These are phyloP conservation scores for Emergomyces africanus DNA, from an alignment of 2,329 filamentous ascomycete genomes.

Conservation along the genomic window DNA sequence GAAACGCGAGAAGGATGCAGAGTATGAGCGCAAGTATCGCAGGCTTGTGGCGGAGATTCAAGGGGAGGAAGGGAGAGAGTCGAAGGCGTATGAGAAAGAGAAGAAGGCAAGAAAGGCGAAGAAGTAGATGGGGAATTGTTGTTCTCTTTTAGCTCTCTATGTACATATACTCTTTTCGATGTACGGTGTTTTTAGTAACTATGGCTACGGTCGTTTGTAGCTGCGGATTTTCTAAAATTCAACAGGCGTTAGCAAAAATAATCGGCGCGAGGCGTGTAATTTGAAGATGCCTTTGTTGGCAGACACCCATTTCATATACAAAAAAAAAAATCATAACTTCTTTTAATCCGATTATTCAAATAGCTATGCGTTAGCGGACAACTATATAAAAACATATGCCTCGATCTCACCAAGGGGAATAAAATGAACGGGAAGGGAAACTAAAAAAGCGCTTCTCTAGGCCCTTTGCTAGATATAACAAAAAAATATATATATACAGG, in stretches of 20 bases:
- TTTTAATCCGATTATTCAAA: background rate
- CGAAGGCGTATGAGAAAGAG: slow-evolving; percentile 81
- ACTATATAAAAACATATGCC: background rate
- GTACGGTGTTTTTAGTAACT: background rate
- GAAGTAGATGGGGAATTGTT: slow-evolving; percentile 23
- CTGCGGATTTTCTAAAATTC: background rate
- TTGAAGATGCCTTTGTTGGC: background rate
- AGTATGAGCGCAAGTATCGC: slow-evolving; percentile 95
- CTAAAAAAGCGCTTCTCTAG: background rate
- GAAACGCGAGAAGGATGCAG: slow-evolving; percentile 87
- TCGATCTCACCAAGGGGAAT: background rate
- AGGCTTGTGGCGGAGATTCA: slow-evolving; percentile 89
- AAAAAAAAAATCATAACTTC: too few relatives aligned
- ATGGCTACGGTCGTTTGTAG: background rate
- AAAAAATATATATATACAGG: background rate
- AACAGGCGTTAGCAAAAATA: background rate
- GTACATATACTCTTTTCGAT: background rate
- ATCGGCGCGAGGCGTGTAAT: background rate
- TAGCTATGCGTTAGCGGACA: background rate
- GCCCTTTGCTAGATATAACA: background rate
- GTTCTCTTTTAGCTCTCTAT: background rate
- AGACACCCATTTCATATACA: too few relatives aligned
- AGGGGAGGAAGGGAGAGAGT: slow-evolving; percentile 75
- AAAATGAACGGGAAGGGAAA: background rate
- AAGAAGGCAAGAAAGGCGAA: slow-evolving; percentile 60